Evolutionary conservation across 139 green algal genomes (phyloP).

Genomic region (Chara braunii): DNA sequence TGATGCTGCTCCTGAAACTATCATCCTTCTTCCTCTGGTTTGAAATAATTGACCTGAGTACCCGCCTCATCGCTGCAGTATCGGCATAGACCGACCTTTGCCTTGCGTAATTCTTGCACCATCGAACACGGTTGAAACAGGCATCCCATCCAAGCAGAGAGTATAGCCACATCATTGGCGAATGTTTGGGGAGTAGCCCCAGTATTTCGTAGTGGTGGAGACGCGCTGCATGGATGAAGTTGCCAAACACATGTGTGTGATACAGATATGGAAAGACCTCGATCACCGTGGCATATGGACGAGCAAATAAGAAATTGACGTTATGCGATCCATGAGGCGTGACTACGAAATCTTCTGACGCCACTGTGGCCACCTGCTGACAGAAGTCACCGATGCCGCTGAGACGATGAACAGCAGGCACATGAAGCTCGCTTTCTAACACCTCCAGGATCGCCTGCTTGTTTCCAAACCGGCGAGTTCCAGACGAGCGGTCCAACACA

Average conservation of each 20-base stretch:
- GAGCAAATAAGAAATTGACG: not conserved
- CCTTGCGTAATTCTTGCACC: too few relatives aligned
- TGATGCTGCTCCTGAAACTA: too few relatives aligned
- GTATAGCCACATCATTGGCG: too few relatives aligned
- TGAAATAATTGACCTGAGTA: too few relatives aligned
- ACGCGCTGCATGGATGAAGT: not conserved
- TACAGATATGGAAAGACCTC: conserved; percentile 1
- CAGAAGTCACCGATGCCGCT: not conserved
- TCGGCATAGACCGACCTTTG: too few relatives aligned
- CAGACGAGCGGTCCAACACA: not conserved
- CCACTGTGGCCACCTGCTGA: not conserved
- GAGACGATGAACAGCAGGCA: not conserved
- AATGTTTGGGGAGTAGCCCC: too few relatives aligned
- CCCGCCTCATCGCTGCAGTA: too few relatives aligned
- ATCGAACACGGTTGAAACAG: too few relatives aligned
- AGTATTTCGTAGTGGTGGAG: not conserved
- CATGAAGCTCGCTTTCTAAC: not conserved
- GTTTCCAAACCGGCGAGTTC: not conserved
- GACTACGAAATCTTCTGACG: not conserved
- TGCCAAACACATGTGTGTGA: not conserved
- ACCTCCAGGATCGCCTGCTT: not conserved
- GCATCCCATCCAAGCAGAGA: too few relatives aligned
- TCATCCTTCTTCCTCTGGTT: too few relatives aligned
- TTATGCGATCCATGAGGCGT: conserved; percentile 5
- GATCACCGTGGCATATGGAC: not conserved